Evolutionary conservation across 306 rosid genomes (phyloP).

Genomic region (Calophaca sinica): DNA sequence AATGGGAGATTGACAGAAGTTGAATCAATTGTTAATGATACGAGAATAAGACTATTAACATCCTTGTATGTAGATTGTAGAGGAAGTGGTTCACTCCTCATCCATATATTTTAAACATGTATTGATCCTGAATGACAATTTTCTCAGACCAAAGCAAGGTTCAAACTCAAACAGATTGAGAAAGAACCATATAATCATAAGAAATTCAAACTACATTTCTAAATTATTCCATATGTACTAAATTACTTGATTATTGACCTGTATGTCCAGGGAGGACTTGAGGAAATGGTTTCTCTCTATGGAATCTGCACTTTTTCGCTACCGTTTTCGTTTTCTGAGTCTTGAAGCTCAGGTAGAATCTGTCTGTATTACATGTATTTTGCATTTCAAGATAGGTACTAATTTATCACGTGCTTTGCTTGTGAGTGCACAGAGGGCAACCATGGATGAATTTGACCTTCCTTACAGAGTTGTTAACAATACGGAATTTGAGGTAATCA

Average conservation of each 20-base stretch:
- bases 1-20: conserved; percentile 14
- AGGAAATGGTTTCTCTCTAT: conserved; percentile 94
- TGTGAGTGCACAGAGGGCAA: conserved; percentile 63
- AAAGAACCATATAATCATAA: background rate
- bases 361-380: conserved; percentile 11
- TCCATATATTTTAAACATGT: conserved; percentile 7
- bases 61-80: background rate
- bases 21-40: conserved; percentile 16
- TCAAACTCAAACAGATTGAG: conserved; percentile 7
- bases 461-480: conserved; percentile 67
- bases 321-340: conserved; percentile 60
- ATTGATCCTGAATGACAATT: conserved; percentile 20
- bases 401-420: conserved; percentile 38
- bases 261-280: conserved; percentile 76
- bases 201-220: conserved; percentile 25
- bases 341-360: conserved; percentile 77
- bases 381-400: conserved; percentile 38
- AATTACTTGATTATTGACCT: conserved; percentile 23
- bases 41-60: conserved; percentile 9
- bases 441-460: conserved; percentile 77
- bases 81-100: conserved; percentile 11
- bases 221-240: conserved; percentile 12
- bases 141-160: conserved; percentile 19
- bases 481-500: conserved; percentile 80
- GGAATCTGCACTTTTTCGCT: conserved; percentile 84